Evolutionary conservation across 177 flowering plant genomes (phyloP), one percentile per base, ranked within the genome.

Genomic region (Telopea speciosissima): DNA sequence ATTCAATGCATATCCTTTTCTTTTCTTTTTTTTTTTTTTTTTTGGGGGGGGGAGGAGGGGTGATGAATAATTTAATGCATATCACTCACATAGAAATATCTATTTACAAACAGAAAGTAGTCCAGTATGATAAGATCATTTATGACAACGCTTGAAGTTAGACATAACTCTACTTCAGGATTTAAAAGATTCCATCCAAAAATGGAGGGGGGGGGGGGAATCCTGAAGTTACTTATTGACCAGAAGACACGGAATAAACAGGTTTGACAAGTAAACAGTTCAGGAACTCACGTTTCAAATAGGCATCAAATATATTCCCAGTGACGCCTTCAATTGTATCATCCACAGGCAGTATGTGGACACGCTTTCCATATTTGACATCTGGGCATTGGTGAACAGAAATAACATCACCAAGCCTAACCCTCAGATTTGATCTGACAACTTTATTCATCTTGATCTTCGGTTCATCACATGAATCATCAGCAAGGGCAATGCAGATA

Each of bases 341-440:
- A 80, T 92, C 96, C 23, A 92, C 71, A 13, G 97, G 97, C 59
- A 92, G 87, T 52, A 92, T 85, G 82, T 92, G 97, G 14, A 92
- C 92, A 65, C 97, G 92, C 70, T 85, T 89, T 62, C 97, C 97
- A 80, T 90, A 90, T 68, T 89, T 90, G 70, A 92, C 97, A 82
- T 92, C 93, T 72, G 97, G 81, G 65, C 97, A 92, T 31, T 90
- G 96, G 68, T 92, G 97, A 23, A 92, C 96, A 63, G 97, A 92
- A 54, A 92, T 88, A 58, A 92, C 92, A 83, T 92, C 97, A 42
- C 96, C 94, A 36, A 92, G 88, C 74, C 94, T 82, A 62, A 92
- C 94, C 79, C 97, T 86, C 66, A 92, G 84, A 80, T 92, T 92
- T 19, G 85, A 82, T 33, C 97, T 79, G 28, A 92, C 96, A 67